Evolutionary conservation across 495 filamentous ascomycete species (phyloP).

Genomic region (Trichocladium uniseriatum): DNA sequence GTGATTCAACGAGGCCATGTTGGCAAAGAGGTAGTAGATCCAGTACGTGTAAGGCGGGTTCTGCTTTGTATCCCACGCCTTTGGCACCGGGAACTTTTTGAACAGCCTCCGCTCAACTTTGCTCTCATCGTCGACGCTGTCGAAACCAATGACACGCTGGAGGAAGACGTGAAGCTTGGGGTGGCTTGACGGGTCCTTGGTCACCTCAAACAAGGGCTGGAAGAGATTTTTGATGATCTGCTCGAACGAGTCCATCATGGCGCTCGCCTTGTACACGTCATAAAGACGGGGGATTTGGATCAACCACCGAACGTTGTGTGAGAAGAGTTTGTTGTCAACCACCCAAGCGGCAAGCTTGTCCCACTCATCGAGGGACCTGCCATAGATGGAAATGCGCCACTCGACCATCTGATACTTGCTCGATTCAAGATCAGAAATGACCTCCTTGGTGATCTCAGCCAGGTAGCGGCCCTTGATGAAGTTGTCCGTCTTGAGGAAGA

Average conservation of each 20-base stretch:
- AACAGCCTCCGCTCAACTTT: conserved; percentile 87
- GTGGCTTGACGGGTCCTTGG: conserved; percentile 73
- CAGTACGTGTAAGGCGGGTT: conserved; percentile 99
- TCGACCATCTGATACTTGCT: conserved; percentile 99
- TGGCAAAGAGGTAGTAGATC: conserved; percentile 95
- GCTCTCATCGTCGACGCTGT: conserved; percentile 97
- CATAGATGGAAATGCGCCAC: conserved; percentile 97
- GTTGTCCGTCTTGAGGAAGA: conserved; percentile 98
- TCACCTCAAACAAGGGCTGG: conserved; percentile 89
- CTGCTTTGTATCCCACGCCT: conserved; percentile 78
- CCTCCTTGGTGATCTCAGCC: conserved; percentile 94
- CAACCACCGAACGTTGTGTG: conserved; percentile 94
- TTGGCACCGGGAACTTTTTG: conserved; percentile 86
- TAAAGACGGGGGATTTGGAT: conserved; percentile 92
- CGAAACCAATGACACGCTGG: conserved; percentile 90
- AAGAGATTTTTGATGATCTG: conserved; percentile 89
- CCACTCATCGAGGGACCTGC: conserved; percentile 86
- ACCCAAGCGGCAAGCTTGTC: conserved; percentile 97
- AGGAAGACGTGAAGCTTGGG: conserved; percentile 92
- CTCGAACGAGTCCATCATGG: conserved; percentile 79
- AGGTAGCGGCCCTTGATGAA: conserved; percentile 92
- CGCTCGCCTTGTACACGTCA: conserved; percentile 85
- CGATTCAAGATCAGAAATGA: conserved; percentile 93
- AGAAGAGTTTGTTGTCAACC: conserved; percentile 96
- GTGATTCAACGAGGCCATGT: conserved; percentile 83